Evolutionary conservation across 495 filamentous ascomycete species (phyloP), one percentile per base, ranked within the genome.

Genomic region (Delitschia confertaspora): DNA sequence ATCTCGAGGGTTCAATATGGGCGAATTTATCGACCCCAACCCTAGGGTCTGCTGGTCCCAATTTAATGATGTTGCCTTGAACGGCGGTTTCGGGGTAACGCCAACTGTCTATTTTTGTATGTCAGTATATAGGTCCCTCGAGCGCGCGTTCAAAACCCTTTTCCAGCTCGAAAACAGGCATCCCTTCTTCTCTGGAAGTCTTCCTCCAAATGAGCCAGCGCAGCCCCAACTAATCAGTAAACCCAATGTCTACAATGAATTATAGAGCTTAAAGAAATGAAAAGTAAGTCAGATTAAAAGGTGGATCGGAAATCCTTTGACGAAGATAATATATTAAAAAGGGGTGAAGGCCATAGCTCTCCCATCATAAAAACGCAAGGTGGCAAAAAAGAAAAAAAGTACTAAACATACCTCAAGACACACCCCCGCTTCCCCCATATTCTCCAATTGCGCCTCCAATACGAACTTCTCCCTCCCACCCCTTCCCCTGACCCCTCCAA

Each of bases 391-490:
- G 22, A 30, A 5, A 52, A 14, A 7, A 43, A 40, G 17, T 38
- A 47, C n/a, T 49, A 16, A 21, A 73, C 70, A 51, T 71, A 64
- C 62, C 60, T 81, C 76, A 40, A 87, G 62, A 38, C 70, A 66
- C 45, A 85, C 71, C 18, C 71, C 69, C 18, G 73, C 71, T 59
- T 86, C 80, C 11, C 83, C 83, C 51, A 87, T 78, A 62, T 96
- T 98, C 68, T 98, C 91, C 45, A 98, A 57, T 64, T 98, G 91
- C 25, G 88, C 93, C 61, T 98, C 91, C 45, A 98, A 67, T 19
- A 57, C 43, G 45, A 44, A 38, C 80, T 78, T 67, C 48, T 38
- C 54, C 56, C 65, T 47, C 38, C 50, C 44, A 7, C 45, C 34
- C 35, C 55, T 48, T n/a, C 31, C 31, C 25, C 69, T 58, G 45